phyloP scores from a whole-genome alignment of 169 alveolate species.

The Plasmodium relictum region DNA sequence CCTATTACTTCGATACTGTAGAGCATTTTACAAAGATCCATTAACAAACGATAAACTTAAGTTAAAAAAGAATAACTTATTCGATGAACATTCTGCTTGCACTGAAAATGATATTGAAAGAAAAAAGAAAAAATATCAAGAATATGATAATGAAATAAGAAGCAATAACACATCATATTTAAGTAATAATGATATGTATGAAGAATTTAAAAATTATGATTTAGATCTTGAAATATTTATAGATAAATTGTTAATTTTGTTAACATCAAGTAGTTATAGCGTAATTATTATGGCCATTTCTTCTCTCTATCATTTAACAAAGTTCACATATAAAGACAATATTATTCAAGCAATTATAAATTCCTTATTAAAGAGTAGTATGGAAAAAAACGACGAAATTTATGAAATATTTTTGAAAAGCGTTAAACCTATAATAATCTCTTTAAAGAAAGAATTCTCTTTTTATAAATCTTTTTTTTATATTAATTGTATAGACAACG shows the following conservation, averaged over 20 bases:
- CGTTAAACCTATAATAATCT: conserved; percentile 17
- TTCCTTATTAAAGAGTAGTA: conserved; percentile 18
- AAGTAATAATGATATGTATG: background rate
- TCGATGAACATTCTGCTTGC: background rate
- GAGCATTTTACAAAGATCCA: conserved; percentile 53
- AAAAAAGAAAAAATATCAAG: background rate
- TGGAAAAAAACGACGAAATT: conserved; percentile 31
- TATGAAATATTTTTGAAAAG: conserved; percentile 51
- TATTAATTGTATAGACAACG: conserved; percentile 16
- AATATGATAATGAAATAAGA: background rate
- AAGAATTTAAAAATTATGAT: background rate
- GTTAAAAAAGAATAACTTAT: background rate
- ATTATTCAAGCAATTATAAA: conserved; percentile 27
- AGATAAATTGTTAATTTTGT: conserved; percentile 7
- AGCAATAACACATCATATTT: background rate
- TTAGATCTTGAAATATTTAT: conserved; percentile 49
- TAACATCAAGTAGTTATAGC: conserved; percentile 35
- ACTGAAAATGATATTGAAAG: background rate
- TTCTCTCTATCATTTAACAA: conserved; percentile 33
- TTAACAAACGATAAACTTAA: background rate
- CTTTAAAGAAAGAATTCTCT: conserved; percentile 18
- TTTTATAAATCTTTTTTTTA: conserved; percentile 31
- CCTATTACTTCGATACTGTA: conserved; percentile 22
- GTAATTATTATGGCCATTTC: conserved; percentile 18
- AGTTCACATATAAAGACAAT: conserved; percentile 21